Base-by-base conservation (phyloP, 352 stramenopile genomes). In the Pythium brassicae region DNA sequence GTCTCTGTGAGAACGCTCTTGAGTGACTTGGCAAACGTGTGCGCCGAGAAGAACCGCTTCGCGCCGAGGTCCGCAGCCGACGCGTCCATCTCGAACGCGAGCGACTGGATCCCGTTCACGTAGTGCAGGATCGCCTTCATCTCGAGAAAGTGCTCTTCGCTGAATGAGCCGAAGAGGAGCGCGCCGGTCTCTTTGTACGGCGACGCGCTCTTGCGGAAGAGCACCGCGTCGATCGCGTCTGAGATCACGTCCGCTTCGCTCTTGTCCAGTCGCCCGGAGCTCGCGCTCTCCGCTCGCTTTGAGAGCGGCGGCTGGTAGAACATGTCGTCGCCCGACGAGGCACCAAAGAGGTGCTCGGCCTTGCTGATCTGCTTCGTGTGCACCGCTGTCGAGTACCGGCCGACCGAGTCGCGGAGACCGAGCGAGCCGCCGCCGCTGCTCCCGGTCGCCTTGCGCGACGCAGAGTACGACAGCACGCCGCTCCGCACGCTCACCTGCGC, bases 71-170 rank as follows among this genome's bases (percentile, higher is more conserved):
- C 84, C 42, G 82, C 82, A 22, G 75, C 77, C 19, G 82, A 90
- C 23, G 76, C 76, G 59, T 94, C 83, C 42, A 91, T 55, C 55
- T 94, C 78, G 57, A 94, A 90, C 3, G 70, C 67, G 48, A 92
- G 78, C 25, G 78, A 78, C 53, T 94, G 84, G 40, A 92, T 80
- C 7, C 59, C 61, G 40, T 86, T 62, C 27, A 94, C 68, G 53
- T 83, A 92, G 58, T 66, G 64, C 32, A 94, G 43, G 2, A 94
- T 63, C 19, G 73, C 72, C 52, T 90, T 84, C 59, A 92, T 80
- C 63, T 92, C 72, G 29, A 92, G 29, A 17, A 90, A 55, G 15
- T 90, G 73, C 34, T 94, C 82, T 50, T 72, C 61, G 23, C 71
- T 74, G 45, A 92, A 91, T 5, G 74, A 78, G 5, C 57, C 69